Evolutionary conservation across 495 filamentous ascomycete genomes (phyloP), one percentile per base, ranked within the genome.

Genomic region (Cudoniella acicularis): DNA sequence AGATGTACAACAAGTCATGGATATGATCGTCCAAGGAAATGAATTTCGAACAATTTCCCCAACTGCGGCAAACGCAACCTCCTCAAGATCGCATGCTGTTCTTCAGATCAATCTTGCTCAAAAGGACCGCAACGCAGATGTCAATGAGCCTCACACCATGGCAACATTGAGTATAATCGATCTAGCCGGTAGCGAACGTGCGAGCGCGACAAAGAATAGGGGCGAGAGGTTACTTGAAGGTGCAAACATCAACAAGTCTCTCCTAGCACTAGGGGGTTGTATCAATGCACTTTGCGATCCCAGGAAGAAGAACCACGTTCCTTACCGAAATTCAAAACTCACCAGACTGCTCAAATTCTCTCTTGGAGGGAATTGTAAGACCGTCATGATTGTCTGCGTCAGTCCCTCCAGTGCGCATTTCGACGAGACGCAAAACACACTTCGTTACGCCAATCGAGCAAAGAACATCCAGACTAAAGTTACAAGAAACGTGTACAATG

Each of bases 401-500:
- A 96, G 91, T 66, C 94, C 94, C 13, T 96, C 92, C 8, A 98
- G 94, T 69, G 87, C 89, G 42, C 94, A 99, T 72, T 99, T 95
- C 68, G 94, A 99, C 68, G 94, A 99, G 68, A 99, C 94, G 0
- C 94, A 99, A 63, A 99, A 99, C 67, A 99, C 94, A 1, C 76
- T 99, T 16, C 90, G 96, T 64, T 99, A 99, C 70, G 94, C 94
- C 54, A 97, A 99, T 71, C 79, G 94, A 59, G 94, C 94, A 21
- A 99, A 99, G 81, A 99, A 99, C 69, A 99, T 99, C 68, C 96
- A 99, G 76, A 99, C 94, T 20, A 99, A 99, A 77, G 90, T 96
- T 41, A 97, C 94, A 18, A 83, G 92, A 63, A 99, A 99, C 69
- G 95, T 97, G 1, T 98, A 94, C 77, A 99, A 99, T 67, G 95